Conservation (phyloP, 2,329 filamentous ascomycete species). For the Clonostachys chloroleuca region DNA sequence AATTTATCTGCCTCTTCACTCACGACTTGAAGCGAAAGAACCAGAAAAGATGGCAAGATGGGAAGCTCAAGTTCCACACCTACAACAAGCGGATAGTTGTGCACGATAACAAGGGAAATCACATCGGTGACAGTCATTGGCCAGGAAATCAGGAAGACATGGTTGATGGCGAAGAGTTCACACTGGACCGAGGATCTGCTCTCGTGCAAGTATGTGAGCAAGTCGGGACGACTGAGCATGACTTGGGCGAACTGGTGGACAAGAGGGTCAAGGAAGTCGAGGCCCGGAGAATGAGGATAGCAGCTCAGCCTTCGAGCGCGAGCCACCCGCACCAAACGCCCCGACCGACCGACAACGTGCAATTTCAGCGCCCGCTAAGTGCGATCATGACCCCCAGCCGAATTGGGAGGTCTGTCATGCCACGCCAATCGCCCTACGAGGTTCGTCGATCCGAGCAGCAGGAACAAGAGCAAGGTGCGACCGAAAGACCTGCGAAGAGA, state of each 20-base stretch:
- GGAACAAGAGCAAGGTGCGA: conserved; percentile 5
- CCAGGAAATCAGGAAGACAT: conserved; percentile 58
- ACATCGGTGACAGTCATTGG: conserved; percentile 83
- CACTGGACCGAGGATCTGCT: conserved; percentile 69
- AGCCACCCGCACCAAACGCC: conserved; percentile 3
- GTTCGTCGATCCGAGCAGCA: conserved; percentile 9
- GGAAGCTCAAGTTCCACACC: conserved; percentile 78
- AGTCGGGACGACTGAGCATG: conserved; percentile 69
- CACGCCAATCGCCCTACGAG: conserved; percentile 25
- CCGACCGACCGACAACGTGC: not conserved
- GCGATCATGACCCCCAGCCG: conserved; percentile 19
- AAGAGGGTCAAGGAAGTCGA: conserved; percentile 59
- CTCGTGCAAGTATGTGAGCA: conserved; percentile 78
- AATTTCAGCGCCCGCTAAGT: conserved; percentile 38
- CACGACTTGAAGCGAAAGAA: conserved; percentile 85
- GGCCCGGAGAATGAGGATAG: conserved; percentile 37
- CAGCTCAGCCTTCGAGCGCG: conserved; percentile 21
- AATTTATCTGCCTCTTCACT: conserved; percentile 84
- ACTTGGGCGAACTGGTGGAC: conserved; percentile 70
- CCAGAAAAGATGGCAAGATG: conserved; percentile 92
- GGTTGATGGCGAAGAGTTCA: conserved; percentile 76
- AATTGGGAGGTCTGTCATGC: conserved; percentile 23
- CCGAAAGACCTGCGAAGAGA: conserved; percentile 14
- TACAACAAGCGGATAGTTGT: conserved; percentile 93
- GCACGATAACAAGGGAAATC: conserved; percentile 76